A percentile compares a stretch with the other conserved stretches of the same genome.
Evolutionary conservation across 441 rosid genomes (phyloP).

Genomic region (Sinapis alba): DNA sequence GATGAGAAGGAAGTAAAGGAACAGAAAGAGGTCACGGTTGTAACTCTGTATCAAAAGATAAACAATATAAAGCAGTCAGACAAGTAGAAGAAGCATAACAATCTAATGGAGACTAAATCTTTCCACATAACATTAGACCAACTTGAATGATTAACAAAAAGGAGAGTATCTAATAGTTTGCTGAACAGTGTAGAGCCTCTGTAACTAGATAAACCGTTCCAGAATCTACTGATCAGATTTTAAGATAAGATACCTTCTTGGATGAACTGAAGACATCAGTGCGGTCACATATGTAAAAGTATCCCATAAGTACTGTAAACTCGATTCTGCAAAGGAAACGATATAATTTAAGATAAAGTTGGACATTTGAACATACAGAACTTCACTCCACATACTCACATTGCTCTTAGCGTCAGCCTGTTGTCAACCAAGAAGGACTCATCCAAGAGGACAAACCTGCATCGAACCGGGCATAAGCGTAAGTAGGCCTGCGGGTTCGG

Average conservation of each 20-base stretch:
- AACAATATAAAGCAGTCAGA: constrained; percentile 29
- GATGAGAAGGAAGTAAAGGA: constrained; percentile 77
- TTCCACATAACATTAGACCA: constrained; percentile 3
- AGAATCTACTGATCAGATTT: neutral
- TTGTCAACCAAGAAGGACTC: constrained; percentile 69
- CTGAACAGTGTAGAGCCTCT: constrained; percentile 7
- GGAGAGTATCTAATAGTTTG: too few relatives aligned
- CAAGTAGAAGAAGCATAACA: constrained; percentile 21
- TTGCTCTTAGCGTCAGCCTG: constrained; percentile 65
- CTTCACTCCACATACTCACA: constrained; percentile 46
- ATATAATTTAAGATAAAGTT: neutral
- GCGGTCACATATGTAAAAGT: constrained; percentile 67
- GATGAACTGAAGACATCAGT: constrained; percentile 63
- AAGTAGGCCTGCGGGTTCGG: too few relatives aligned
- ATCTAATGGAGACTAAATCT: neutral
- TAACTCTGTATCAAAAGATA: constrained; percentile 52
- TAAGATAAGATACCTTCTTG: constrained; percentile 49
- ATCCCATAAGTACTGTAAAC: constrained; percentile 52
- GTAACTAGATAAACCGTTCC: neutral
- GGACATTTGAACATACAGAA: neutral
- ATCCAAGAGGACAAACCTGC: constrained; percentile 66
- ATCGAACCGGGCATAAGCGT: constrained; percentile 12
- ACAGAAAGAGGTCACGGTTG: constrained; percentile 74
- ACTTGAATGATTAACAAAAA: neutral
- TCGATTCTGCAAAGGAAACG: constrained; percentile 51